A percentile compares a stretch with the other conserved stretches of the same genome.
phyloP scores from a whole-genome alignment of 345 rosid genomes.

The Bruguiera sexangula region DNA sequence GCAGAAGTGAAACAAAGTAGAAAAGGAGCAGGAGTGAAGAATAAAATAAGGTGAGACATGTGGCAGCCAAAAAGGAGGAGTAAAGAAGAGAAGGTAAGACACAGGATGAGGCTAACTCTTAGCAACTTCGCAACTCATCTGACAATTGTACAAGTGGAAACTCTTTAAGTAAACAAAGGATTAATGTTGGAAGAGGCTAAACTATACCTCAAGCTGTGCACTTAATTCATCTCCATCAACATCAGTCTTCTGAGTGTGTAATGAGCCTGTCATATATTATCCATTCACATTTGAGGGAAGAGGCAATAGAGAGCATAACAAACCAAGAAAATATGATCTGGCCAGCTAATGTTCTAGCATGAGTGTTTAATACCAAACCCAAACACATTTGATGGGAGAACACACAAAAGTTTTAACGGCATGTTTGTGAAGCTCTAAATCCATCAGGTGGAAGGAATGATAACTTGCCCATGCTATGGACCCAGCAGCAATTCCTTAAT shows the following conservation, averaged over 20 bases:
- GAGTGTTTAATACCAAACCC: no score
- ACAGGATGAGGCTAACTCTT: background rate
- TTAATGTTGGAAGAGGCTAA: background rate
- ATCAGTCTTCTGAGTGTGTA: slow-evolving; percentile 38
- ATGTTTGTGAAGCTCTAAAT: no score
- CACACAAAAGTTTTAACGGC: no score
- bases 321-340: background rate
- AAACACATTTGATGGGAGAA: no score
- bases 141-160: no score
- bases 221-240: slow-evolving; percentile 43
- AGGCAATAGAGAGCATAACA: background rate
- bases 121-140: no score
- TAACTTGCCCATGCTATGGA: no score
- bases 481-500: no score
- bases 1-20: background rate
- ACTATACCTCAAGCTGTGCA: slow-evolving; percentile 57
- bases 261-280: slow-evolving; percentile 43
- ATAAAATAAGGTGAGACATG: background rate
- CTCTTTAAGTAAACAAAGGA: background rate
- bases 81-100: background rate
- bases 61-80: background rate
- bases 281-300: slow-evolving; percentile 18
- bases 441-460: no score
- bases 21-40: background rate
- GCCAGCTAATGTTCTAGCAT: background rate